These are phyloP conservation scores for Parachlorella kessleri DNA, from an alignment of 139 green algal genomes.

Conservation along the genomic window DNA sequence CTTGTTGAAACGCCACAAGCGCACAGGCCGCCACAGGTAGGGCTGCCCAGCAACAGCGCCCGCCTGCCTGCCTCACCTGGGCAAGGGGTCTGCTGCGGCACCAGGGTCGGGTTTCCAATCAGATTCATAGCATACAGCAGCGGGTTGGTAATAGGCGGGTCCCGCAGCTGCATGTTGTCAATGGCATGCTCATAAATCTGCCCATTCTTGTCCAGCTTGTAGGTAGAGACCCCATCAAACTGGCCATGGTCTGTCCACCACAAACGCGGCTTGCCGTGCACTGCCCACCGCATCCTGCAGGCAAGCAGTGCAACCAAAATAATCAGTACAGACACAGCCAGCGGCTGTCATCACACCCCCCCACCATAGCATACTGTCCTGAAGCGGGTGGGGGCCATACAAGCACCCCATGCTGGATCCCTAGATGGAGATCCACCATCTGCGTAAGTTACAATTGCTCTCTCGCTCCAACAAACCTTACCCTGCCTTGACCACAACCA, in stretches of 20 bases:
- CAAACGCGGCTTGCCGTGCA: slow-evolving; percentile 84
- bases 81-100: slow-evolving; percentile 33
- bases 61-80: slow-evolving; percentile 9
- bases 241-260: slow-evolving; percentile 84
- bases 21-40: no score
- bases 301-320: not conserved
- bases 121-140: slow-evolving; percentile 41
- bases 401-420: no score
- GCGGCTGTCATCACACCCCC: no score
- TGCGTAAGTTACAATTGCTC: no score
- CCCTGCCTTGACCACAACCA: no score
- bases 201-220: slow-evolving; percentile 84
- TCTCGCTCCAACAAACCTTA: no score
- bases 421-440: no score
- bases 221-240: slow-evolving; percentile 93
- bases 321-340: no score
- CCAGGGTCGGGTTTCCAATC: slow-evolving; percentile 10
- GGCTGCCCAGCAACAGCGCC: not conserved
- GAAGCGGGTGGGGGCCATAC: no score
- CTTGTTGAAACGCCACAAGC: not conserved
- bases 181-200: slow-evolving; percentile 92
- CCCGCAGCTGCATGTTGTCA: slow-evolving; percentile 81
- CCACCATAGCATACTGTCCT: no score
- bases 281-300: slow-evolving; percentile 80
- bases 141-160: slow-evolving; percentile 56